Evolutionary conservation across 768 basidiomycete species (phyloP).

Genomic region (Lactarius indigo): DNA sequence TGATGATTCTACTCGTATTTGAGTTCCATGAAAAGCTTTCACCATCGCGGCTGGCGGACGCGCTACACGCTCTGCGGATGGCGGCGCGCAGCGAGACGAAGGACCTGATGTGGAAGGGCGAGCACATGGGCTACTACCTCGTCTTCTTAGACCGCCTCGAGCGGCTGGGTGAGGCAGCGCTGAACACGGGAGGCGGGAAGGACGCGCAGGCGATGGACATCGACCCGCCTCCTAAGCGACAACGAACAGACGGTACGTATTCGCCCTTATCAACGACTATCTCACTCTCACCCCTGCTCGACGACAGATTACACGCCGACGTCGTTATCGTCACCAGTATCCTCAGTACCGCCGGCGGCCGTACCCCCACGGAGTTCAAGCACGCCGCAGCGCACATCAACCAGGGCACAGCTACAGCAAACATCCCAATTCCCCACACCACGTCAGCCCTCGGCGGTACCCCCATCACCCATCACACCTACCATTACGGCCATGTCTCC

Average conservation of each 20-base stretch:
- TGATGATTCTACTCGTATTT: conserved; percentile 21
- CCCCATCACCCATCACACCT: background rate
- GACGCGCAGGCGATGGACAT: conserved; percentile 7
- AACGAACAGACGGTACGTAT: conserved; percentile 6
- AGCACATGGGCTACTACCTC: conserved; percentile 12
- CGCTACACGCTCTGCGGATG: conserved; percentile 14
- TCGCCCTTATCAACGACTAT: background rate
- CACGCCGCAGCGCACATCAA: background rate
- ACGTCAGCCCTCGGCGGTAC: background rate
- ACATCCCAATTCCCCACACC: background rate
- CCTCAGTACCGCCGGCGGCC: background rate
- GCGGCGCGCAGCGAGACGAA: conserved; percentile 20
- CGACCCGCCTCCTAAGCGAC: conserved; percentile 16
- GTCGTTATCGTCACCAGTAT: background rate
- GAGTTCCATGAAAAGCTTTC: conserved; percentile 13
- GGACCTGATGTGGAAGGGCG: conserved; percentile 23
- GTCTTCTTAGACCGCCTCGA: conserved; percentile 15
- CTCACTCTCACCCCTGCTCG: background rate
- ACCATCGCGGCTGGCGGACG: conserved; percentile 8
- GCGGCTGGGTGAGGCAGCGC: conserved; percentile 6
- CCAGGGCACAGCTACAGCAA: background rate
- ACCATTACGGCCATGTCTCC: background rate
- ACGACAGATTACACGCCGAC: background rate
- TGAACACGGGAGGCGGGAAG: background rate
- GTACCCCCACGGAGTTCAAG: background rate